These are phyloP conservation scores for Glaciozyma martinii DNA, from an alignment of 768 basidiomycete genomes.

Conservation along the genomic window DNA sequence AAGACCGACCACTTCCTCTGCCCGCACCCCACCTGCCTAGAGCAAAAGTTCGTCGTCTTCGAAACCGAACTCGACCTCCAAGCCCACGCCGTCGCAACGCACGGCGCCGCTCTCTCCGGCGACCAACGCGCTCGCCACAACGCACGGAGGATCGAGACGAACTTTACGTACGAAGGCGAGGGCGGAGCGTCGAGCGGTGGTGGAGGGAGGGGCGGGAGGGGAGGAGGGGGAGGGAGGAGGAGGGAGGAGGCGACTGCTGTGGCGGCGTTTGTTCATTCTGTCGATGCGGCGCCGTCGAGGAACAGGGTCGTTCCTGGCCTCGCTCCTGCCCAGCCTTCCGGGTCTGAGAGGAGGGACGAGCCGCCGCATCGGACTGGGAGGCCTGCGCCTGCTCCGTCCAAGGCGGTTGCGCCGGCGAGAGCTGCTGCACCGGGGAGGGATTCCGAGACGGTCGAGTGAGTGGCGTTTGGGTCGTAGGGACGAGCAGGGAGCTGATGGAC, in stretches of 20 bases:
- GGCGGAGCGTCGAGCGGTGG: background rate
- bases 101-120: slow-evolving; percentile 45
- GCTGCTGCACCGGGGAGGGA: background rate
- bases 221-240: slow-evolving; percentile 9
- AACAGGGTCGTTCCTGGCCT: slow-evolving; percentile 34
- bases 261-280: slow-evolving; percentile 19
- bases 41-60: slow-evolving; percentile 92
- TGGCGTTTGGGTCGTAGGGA: background rate
- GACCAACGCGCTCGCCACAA: slow-evolving; percentile 60
- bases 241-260: background rate
- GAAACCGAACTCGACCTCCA: slow-evolving; percentile 75
- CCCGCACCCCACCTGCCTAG: slow-evolving; percentile 59
- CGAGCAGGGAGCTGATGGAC: background rate
- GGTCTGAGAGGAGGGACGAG: background rate
- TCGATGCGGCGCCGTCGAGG: background rate
- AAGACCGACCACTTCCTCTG: slow-evolving; percentile 70
- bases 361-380: background rate
- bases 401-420: background rate
- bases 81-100: slow-evolving; percentile 80
- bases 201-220: slow-evolving; percentile 5
- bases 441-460: slow-evolving; percentile 31
- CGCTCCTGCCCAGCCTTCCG: background rate
- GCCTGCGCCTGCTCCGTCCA: slow-evolving; percentile 1
- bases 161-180: slow-evolving; percentile 40
- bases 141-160: slow-evolving; percentile 56